Percentiles rank a stretch among this genome's conserved stretches.
phyloP scores from a whole-genome alignment of 2,329 filamentous ascomycete species.

The Cytospora schulzeri region DNA sequence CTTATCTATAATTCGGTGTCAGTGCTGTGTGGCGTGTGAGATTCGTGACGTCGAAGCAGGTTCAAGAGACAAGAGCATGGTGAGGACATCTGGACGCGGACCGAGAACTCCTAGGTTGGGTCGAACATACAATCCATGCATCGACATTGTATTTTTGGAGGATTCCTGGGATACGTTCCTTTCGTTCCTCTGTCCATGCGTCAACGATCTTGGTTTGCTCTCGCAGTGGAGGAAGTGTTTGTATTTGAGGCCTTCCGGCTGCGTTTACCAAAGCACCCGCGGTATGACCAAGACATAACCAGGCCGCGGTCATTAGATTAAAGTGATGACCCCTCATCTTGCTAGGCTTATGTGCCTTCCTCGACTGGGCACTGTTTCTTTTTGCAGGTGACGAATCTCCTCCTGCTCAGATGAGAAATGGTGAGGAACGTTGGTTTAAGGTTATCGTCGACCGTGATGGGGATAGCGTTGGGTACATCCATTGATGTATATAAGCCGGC shows the following conservation, averaged over 20 bases:
- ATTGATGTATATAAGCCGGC: not conserved
- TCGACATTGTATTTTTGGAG: constrained; percentile 49
- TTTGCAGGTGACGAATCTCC: too few relatives aligned
- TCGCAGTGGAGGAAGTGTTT: constrained; percentile 44
- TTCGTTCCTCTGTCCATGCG: constrained; percentile 47
- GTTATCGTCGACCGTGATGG: not conserved
- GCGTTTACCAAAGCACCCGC: constrained; percentile 12
- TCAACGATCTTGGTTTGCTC: constrained; percentile 48
- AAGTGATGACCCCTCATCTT: not conserved
- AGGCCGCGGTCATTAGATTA: constrained; percentile 1
- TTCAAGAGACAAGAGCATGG: not conserved
- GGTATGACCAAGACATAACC: constrained; percentile 4
- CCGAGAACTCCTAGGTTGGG: not conserved
- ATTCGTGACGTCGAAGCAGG: not conserved
- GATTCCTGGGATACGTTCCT: constrained; percentile 43
- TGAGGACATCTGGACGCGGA: too few relatives aligned
- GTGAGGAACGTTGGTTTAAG: too few relatives aligned
- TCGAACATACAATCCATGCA: constrained; percentile 48
- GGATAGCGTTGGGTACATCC: not conserved
- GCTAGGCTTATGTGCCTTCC: not conserved
- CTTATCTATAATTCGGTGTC: constrained; percentile 42
- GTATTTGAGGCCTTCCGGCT: constrained; percentile 37
- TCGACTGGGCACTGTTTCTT: not conserved
- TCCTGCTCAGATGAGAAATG: not conserved
- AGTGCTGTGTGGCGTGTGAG: not conserved